Evolutionary conservation across 805 yeast genomes (phyloP).

Genomic region (Candida rishiriensis): DNA sequence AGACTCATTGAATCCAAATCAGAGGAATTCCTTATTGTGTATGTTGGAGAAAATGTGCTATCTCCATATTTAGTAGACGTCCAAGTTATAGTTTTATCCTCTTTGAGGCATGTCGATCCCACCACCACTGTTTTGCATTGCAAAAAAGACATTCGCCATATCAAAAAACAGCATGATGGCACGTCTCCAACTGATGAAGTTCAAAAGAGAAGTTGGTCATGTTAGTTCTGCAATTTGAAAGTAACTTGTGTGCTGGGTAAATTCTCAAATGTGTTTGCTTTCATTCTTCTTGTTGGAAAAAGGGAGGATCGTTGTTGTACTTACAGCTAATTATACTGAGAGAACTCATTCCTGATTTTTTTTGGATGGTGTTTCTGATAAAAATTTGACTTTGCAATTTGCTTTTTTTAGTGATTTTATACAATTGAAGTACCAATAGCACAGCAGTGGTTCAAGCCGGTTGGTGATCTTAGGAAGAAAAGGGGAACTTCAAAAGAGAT

Average conservation of each 20-base stretch:
- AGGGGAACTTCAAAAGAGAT: no score
- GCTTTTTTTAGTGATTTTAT: no score
- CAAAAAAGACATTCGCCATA: slow-evolving; percentile 25
- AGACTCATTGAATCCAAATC: slow-evolving; percentile 3
- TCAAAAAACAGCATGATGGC: slow-evolving; percentile 24
- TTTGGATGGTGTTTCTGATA: no score
- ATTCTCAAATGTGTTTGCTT: no score
- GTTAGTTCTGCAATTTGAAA: not conserved
- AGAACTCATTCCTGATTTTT: not conserved
- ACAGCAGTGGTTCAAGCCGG: no score
- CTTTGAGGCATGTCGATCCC: slow-evolving; percentile 12
- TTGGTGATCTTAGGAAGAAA: no score
- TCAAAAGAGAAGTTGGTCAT: not conserved
- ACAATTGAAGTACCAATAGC: no score
- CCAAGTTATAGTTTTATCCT: slow-evolving; percentile 13
- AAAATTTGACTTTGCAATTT: no score
- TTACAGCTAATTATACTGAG: slow-evolving; percentile 1
- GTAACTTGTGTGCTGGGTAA: no score
- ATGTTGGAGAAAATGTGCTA: slow-evolving; percentile 8
- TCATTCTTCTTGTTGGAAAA: not conserved
- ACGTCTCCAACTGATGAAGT: slow-evolving; percentile 25
- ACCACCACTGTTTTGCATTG: slow-evolving; percentile 15
- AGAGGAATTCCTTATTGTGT: slow-evolving; percentile 2
- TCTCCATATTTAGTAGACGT: slow-evolving; percentile 16
- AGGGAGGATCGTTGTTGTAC: not conserved